Base-by-base conservation (phyloP, 1,284 basidiomycete genomes). In the Apiotrichum brassicae region DNA sequence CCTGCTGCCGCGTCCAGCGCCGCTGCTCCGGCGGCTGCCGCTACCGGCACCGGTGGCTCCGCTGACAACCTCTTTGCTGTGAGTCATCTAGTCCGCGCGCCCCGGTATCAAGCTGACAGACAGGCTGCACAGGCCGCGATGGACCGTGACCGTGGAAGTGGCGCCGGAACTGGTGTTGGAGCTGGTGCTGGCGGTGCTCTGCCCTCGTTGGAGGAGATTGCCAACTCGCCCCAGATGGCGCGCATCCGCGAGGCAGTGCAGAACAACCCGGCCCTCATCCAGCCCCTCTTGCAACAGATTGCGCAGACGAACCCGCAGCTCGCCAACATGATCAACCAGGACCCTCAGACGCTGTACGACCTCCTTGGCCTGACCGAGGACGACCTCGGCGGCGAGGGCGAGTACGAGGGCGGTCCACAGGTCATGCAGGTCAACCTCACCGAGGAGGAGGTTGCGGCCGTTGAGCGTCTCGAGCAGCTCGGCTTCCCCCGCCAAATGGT, bases 221-320 rank as follows among this genome's bases (percentile, higher is more conserved):
- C 78, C 53, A 77, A 81, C 65, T 78, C 77, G 53, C 81, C 82
- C 1, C 80, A 83, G 65, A 76, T 89, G 23, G 77, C 79, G 49
- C 81, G 84, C 54, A 71, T 92, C 46, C 83, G 86, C 41, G 75
- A 86, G 56, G 71, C 86, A 52, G 79, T 91, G 44, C 73, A 76
- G 47, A 77, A 84, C 60, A 91, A 95, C 68, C 92, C 92, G 0
- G 81, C 76, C 5, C 63, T 87, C 46, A 71, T 89, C 35, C 90
- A 91, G 66, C 81, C 84, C 0, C 61, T 94, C 42, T 76, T 95
- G 33, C 89, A 95, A 68, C 87, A 92, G 68, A 79, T 95, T 43
- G 83, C 82, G 0, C 66, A 72, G 13, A 72, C 76, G 43, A 89
- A 94, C 71, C 92, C 92, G 1, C 77, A 76, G 18, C 74, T 95